These are phyloP conservation scores for Hypoxylon sp. DNA, from an alignment of 2,329 filamentous ascomycete species.

Conservation along the genomic window DNA sequence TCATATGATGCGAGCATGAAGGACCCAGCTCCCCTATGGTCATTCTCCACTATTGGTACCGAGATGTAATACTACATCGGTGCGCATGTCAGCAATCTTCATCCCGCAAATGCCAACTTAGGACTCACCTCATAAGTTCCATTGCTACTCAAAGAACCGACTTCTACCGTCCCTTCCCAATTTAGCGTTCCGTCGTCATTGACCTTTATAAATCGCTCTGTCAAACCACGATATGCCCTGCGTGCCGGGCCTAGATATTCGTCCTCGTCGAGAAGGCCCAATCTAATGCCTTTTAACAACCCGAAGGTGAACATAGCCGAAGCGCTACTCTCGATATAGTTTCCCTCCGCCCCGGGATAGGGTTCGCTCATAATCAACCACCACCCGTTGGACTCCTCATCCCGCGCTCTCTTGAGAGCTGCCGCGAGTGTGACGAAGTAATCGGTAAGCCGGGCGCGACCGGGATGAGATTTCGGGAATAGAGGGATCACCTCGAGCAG, in stretches of 20 bases:
- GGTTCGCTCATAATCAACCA: constrained; percentile 70
- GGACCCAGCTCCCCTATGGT: constrained; percentile 58
- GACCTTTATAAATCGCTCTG: constrained; percentile 62
- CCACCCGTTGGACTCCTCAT: constrained; percentile 66
- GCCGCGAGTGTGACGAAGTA: constrained; percentile 61
- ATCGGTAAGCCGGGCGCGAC: constrained; percentile 56
- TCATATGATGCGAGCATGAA: constrained; percentile 60
- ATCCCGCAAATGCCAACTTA: background rate
- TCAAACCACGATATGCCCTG: constrained; percentile 62
- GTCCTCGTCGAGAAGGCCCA: constrained; percentile 55
- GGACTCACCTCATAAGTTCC: constrained; percentile 64
- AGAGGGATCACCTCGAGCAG: constrained; percentile 64
- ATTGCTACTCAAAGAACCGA: constrained; percentile 65
- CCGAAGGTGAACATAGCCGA: constrained; percentile 72
- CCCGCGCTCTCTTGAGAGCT: constrained; percentile 60
- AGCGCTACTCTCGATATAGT: constrained; percentile 73
- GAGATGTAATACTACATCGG: constrained; percentile 59
- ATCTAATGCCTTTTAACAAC: constrained; percentile 62
- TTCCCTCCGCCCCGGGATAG: constrained; percentile 64
- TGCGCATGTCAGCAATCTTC: constrained; percentile 9
- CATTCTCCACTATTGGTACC: constrained; percentile 57
- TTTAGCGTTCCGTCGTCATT: constrained; percentile 63
- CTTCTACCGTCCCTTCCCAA: constrained; percentile 67
- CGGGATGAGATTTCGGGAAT: constrained; percentile 57
- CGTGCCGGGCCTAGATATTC: constrained; percentile 58